Percentiles rank a stretch among this genome's conserved stretches.
phyloP scores from a whole-genome alignment of 805 yeast genomes.

The Wickerhamomyces sydowiorum region DNA sequence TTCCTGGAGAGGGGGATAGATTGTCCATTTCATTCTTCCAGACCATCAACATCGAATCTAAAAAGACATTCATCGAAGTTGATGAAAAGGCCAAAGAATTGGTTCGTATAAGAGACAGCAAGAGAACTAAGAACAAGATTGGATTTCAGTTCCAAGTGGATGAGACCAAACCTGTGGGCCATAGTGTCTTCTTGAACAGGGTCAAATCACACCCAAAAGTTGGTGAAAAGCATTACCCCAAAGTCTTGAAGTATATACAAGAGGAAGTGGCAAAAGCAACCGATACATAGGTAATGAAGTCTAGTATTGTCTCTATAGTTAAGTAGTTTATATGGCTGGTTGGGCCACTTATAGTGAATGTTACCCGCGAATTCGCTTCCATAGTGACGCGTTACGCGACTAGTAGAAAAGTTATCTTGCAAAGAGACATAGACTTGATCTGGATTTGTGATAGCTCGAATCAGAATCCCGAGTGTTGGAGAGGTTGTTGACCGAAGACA shows the following conservation, averaged over 20 bases:
- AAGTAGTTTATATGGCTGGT: background rate
- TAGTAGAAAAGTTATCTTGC: background rate
- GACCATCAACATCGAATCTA: slow-evolving; percentile 32
- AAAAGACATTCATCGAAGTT: slow-evolving; percentile 14
- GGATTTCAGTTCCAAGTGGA: slow-evolving; percentile 23
- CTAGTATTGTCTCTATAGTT: no score
- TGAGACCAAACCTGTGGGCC: slow-evolving; percentile 36
- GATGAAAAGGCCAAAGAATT: slow-evolving; percentile 10
- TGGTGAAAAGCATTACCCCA: slow-evolving; percentile 40
- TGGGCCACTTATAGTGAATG: no score
- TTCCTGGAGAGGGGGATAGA: slow-evolving; percentile 25
- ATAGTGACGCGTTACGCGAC: background rate
- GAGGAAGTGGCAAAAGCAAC: slow-evolving; percentile 3
- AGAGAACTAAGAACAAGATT: slow-evolving; percentile 15
- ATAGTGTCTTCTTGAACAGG: slow-evolving; percentile 40
- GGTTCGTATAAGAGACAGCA: slow-evolving; percentile 13
- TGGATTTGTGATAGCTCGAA: no score
- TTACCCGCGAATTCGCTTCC: background rate
- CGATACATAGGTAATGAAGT: background rate
- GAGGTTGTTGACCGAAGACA: background rate
- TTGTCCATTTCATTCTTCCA: slow-evolving; percentile 44
- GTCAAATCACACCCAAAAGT: slow-evolving; percentile 46
- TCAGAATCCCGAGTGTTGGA: background rate
- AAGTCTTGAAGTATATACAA: slow-evolving; percentile 29
- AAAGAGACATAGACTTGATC: no score